Conservation (phyloP, 2,329 filamentous ascomycete species). For the Exophiala oligosperma region DNA sequence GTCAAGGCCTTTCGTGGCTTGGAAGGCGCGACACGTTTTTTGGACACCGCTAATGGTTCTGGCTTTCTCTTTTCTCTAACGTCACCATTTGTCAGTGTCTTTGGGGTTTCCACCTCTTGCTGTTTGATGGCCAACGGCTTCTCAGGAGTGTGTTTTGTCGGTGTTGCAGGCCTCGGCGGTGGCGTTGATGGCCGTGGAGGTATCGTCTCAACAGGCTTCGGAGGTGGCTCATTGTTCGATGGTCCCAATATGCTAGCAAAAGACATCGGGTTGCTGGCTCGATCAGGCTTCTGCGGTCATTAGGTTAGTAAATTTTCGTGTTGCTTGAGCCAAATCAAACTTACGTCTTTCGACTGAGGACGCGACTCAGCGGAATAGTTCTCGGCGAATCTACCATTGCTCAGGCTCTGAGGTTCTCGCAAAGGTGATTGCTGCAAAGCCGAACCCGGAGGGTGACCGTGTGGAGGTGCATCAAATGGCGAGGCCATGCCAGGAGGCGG, state of each 20-base stretch:
- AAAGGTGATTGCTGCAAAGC: slow-evolving; percentile 44
- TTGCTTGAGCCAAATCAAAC: slow-evolving; percentile 19
- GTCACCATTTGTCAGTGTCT: slow-evolving; percentile 21
- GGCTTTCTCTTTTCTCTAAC: slow-evolving; percentile 33
- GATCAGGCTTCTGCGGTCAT: slow-evolving; percentile 62
- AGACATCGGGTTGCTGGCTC: slow-evolving; percentile 85
- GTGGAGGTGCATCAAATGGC: slow-evolving; percentile 41
- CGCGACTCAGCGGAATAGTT: slow-evolving; percentile 37
- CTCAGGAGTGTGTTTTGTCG: slow-evolving; percentile 8
- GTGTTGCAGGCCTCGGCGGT: slow-evolving; percentile 27
- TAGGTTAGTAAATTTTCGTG: slow-evolving; percentile 25
- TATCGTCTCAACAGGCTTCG: slow-evolving; percentile 26
- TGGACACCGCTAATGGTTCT: slow-evolving; percentile 46
- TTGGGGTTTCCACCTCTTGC: slow-evolving; percentile 31
- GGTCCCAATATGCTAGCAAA: slow-evolving; percentile 80
- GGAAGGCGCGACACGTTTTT: slow-evolving; percentile 56
- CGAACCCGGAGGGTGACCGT: slow-evolving; percentile 43
- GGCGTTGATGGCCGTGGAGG: slow-evolving; percentile 28
- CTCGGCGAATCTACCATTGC: slow-evolving; percentile 36
- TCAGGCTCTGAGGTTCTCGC: slow-evolving; percentile 40
- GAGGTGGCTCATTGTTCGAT: slow-evolving; percentile 31
- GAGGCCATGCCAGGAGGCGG: slow-evolving; percentile 35
- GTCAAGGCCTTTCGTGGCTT: slow-evolving; percentile 58
- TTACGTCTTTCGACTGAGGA: slow-evolving; percentile 41
- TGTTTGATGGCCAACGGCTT: slow-evolving; percentile 8